Base-by-base conservation (phyloP, 2,329 filamentous ascomycete genomes). In the Scedosporium dehoogii region DNA sequence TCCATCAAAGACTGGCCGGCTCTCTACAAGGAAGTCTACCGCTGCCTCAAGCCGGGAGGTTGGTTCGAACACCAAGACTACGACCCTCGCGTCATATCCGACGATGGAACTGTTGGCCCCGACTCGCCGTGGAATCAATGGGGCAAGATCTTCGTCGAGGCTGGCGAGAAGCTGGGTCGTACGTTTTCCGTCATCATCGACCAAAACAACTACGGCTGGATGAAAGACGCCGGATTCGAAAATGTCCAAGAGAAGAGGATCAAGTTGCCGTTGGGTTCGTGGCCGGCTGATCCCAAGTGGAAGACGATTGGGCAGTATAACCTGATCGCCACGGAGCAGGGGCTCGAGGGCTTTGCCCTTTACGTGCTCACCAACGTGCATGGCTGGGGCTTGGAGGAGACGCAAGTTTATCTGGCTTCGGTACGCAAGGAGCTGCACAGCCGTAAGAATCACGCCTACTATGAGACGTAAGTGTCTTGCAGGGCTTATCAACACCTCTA, bases 1-100 rank as follows among this genome's bases (percentile, higher is more conserved):
- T 78, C 79, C 56, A 80, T 87, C 65, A 71, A 75, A 1, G 79
- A 85, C 66, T 88, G 85, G 74, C 74, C 76, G 18, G 72, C 78
- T 9, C 72, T 88, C 6, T 79, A 87, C 63, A 70, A 71, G 14
- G 81, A 83, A 63, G 71, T 78, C 0, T 82, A 73, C 64, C 72
- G 73, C 62, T 79, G 84, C 63, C 71, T 84, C 21, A 80, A 79
- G 65, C 70, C 71, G 0, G 71, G 72, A 1, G 72, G 71, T 9
- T 74, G 69, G 67, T 63, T 73, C 12, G 69, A 73, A 59, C 63
- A 69, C 41, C 59, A 69, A 3, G 70, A 71, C 18, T 66, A 67
- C 33, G 70, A 70, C 14, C 79, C 81, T 67, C 73, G 72, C 60
- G 59, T 65, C 23, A 59, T 63, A 5, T 70, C 71, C 53, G 71